Base-by-base conservation (phyloP, 2,329 filamentous ascomycete genomes). In the Cladophialophora yegresii region DNA sequence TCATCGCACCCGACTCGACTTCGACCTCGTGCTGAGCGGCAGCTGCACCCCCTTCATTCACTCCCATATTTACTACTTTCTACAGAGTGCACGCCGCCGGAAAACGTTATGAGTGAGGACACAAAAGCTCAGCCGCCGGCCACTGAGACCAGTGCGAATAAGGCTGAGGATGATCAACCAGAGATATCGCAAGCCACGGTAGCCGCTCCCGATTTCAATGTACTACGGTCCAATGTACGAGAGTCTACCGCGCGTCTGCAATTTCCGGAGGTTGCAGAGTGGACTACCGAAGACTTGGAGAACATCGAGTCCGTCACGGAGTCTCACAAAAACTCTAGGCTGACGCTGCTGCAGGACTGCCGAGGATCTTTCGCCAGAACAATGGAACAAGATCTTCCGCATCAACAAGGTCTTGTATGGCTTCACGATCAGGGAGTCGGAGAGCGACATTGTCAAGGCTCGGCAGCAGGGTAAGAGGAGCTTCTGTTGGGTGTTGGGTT, bases 361-460 rank as follows among this genome's bases (percentile, higher is more conserved):
- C 20, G 47, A 50, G 26, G 47, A 50, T 50, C 47, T 50, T 22
- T 50, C 20, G 8, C 20, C 47, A 26, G 47, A 50, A 26, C 47
- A 50, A 13, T 50, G 47, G 23, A 50, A 26, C 47, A 50, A 50
- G 47, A 50, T 50, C 47, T 50, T 28, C 8, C 47, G 23, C 47
- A 50, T 50, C 47, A 50, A 50, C 20, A 23, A 28, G 20, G 13
- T 26, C 13, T 50, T 50, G 47, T 16, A 50, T 50, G 22, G 47
- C 22, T 50, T 50, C 22, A 50, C 47, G 8, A 50, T 23, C 22
- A 12, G 47, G 9, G 47, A 50, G 20, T 28, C 20, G 4, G 47
- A 50, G 47, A 50, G 23, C 13, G 47, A 50, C 47, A 50, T 50
- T 26, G 47, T 50, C 20, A 50, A 26, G 22, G 47, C 47, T 28